Evolutionary conservation across 768 basidiomycete genomes (phyloP), one percentile per base, ranked within the genome.

Genomic region (Fomitopsis pulvina): DNA sequence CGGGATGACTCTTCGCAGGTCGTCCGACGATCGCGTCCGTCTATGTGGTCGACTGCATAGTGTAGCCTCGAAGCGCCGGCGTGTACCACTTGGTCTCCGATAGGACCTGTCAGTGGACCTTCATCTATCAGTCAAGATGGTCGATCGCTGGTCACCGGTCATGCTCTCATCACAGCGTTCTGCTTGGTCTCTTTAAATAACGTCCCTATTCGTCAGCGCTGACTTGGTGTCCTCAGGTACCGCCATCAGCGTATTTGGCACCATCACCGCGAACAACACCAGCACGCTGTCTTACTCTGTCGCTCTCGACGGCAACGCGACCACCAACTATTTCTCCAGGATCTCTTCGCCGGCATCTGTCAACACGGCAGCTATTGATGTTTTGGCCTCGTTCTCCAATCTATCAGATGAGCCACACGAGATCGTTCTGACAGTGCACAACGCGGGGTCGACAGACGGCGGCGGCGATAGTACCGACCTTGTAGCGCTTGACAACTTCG

Each of bases 211-310:
- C 4, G 34, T 37, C 4, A 6, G 34, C 18, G 34, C 34, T 37
- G 34, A 41, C 21, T 34, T 38, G 24, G 21, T 2, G 25, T 48
- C n/a, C 48, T n/a, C 38, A 88, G 86, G 87, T 40, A 86, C 78
- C 22, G 82, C 77, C 22, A 78, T 87, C 30, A 68, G 77, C 53
- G 69, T 88, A 25, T 57, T 72, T 26, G 87, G 87, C 50, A 28
- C 66, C 4, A 51, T 65, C 41, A 47, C 65, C 30, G 71, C 76
- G 16, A 18, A 32, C 14, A 16, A 20, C 8, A 42, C 41, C n/a
- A 43, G 32, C 32, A 21, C 52, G 42, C 41, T 60, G 25, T 37
- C 65, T 21, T 85, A 79, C 59, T 60, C 64, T 8, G 59, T 85
- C 48, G 62, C 66, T 5, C 68, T 87, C 48, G 85, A 89, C 57